Evolutionary conservation across 345 rosid species (phyloP), one percentile per base, ranked within the genome.

Genomic region (Fremontodendron californicum): DNA sequence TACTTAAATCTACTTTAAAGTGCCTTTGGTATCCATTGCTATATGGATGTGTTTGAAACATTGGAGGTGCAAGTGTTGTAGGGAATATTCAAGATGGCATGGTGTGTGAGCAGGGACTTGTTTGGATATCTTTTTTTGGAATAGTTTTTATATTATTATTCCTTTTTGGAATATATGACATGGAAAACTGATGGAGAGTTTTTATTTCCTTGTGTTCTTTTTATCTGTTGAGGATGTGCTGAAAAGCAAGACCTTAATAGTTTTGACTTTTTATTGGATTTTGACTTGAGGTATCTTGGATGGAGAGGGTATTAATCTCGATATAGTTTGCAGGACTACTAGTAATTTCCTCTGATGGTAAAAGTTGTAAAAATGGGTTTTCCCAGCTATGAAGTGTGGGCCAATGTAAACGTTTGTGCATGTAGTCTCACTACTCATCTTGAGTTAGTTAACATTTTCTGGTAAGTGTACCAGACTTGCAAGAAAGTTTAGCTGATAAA

Each of bases 61-160:
- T 37, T 57, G 66, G 76, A 73, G 48, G 65, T 73, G 48, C 23
- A 39, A 55, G 35, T n/a, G 48, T 65, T 21, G 3, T 71, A 51
- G 19, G 45, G 45, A n/a, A 19, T 31, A 33, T 29, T 23, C 45
- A 48, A 33, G n/a, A n/a, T 19, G 75, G 31, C 19, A 33, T 52
- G 45, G 19, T 42, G 40, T 43, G 52, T 57, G 52, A 37, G 16
- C 4, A 13, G 43, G 37, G 33, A 39, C 16, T 58, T 54, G 35
- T 73, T 55, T 55, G 19, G 52, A 21, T 55, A 13, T 25, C 65
- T 9, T 71, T 37, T 18, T 5, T 55, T 55, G 76, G 63, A 21
- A 23, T 55, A 3, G 37, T 27, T 19, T 71, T 51, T n/a, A 51
- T 49, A 35, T 73, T 55, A 12, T 0, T 73, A 13, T 52, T 21